phyloP scores from a whole-genome alignment of 1,284 basidiomycete species.

The Dichomitus squalens region DNA sequence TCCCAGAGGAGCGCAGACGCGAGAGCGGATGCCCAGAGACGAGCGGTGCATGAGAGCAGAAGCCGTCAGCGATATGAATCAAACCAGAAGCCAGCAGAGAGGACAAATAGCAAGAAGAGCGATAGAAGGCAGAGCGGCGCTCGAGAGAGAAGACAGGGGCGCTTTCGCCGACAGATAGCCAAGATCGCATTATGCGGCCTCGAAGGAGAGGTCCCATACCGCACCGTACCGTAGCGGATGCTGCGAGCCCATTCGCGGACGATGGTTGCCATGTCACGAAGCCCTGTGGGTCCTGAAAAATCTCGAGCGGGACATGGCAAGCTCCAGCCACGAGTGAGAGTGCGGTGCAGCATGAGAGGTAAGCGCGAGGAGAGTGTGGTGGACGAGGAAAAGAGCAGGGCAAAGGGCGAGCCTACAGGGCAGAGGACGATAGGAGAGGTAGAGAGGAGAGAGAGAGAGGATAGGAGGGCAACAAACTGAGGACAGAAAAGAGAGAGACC shows the following conservation, averaged over 20 bases:
- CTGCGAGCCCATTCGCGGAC: constrained; percentile 11
- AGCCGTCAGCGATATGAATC: constrained; percentile 26
- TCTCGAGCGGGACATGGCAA: constrained; percentile 21
- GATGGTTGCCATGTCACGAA: constrained; percentile 24
- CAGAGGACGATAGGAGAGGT: constrained; percentile 36
- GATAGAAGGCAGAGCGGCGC: constrained; percentile 8
- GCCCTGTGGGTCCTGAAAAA: constrained; percentile 8
- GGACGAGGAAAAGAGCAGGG: constrained; percentile 14
- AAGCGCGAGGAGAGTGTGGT: constrained; percentile 14
- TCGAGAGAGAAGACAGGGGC: constrained; percentile 12
- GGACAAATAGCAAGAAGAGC: constrained; percentile 12
- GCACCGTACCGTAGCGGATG: constrained; percentile 11
- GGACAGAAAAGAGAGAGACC: constrained; percentile 48
- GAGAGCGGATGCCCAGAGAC: constrained; percentile 42
- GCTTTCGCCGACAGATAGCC: constrained; percentile 12
- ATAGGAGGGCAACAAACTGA: constrained; percentile 21
- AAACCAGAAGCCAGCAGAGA: constrained; percentile 25
- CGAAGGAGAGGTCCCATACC: constrained; percentile 11
- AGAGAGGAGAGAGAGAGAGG: constrained; percentile 11
- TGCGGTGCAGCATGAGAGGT: constrained; percentile 15
- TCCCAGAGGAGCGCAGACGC: constrained; percentile 47
- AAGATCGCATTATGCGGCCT: constrained; percentile 11
- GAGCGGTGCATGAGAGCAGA: constrained; percentile 43
- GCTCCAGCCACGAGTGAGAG: constrained; percentile 20
- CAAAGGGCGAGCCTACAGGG: constrained; percentile 27